Evolutionary conservation across 1,284 basidiomycete species (phyloP), one percentile per base, ranked within the genome.

Genomic region (Peniophora sp.): DNA sequence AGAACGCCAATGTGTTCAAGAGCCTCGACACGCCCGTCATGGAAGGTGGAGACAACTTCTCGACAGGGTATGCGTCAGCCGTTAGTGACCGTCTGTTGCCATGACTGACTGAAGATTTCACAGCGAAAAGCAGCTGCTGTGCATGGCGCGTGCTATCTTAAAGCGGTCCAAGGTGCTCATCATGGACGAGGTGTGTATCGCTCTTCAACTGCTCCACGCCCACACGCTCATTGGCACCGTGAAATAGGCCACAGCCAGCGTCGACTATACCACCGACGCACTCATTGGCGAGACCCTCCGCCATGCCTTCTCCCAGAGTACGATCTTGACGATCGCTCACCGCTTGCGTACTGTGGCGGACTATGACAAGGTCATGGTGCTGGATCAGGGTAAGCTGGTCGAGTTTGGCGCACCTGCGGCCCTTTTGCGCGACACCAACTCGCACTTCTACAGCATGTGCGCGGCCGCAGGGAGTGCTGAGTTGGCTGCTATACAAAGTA

Each of bases 61-160:
- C 86, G 2, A 32, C 27, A 32, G 27, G 27, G 27, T 32, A 32
- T 32, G 27, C 12, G 27, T 32, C 27, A 6, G 27, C 12, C 12
- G 27, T 12, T 5, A 12, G 27, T 32, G 27, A 32, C 5, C 12
- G 27, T 32, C 27, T 6, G 6, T 32, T 5, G 27, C 27, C 6
- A 6, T 32, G 12, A 32, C n/a, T n/a, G n/a, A n/a, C n/a, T 32
- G 27, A 6, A 32, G 6, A 32, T 32, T 5, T 12, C 85, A 88
- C 54, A 91, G 91, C 3, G 90, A 95, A 60, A 64, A 88, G 17
- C 91, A 94, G 65, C 73, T 94, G 2, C 79, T 94, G 18, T 86
- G 88, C 1, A 80, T 89, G 77, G 85, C 85, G 2, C 75, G 88
- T 15, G 88, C 88, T 0, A 73, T 94, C 12, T 72, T 95, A 9